Percentiles rank a stretch among this genome's conserved stretches.
phyloP scores from a whole-genome alignment of 2,329 filamentous ascomycete genomes.

The Aspergillus fischeri region DNA sequence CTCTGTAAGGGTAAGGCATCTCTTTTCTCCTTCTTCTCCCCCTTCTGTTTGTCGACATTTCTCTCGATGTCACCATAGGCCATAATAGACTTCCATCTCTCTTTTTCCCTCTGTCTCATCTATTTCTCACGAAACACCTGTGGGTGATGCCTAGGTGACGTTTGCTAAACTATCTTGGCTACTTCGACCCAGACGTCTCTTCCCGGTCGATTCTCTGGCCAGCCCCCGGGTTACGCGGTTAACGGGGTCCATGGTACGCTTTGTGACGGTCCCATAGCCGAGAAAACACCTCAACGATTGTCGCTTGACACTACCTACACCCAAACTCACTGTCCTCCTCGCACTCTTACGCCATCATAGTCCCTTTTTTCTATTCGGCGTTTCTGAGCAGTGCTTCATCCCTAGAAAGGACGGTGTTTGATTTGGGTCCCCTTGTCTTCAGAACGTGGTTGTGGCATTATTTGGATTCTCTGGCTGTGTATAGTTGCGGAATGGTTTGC shows the following conservation, averaged over 20 bases:
- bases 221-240: slow-evolving; percentile 16
- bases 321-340: slow-evolving; percentile 5
- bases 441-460: background rate
- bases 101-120: background rate
- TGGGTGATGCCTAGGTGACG: slow-evolving; percentile 16
- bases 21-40: background rate
- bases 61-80: background rate
- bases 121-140: background rate
- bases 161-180: slow-evolving; percentile 2
- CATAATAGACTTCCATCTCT: background rate
- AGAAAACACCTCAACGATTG: slow-evolving; percentile 6
- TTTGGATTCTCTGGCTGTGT: background rate
- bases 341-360: background rate
- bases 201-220: background rate
- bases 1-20: background rate
- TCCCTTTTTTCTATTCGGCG: background rate
- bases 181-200: background rate
- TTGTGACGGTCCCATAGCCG: slow-evolving; percentile 14
- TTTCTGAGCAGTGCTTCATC: background rate
- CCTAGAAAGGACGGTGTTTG: background rate
- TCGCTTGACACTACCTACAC: slow-evolving; percentile 1
- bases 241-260: slow-evolving; percentile 19
- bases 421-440: slow-evolving; percentile 1
- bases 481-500: slow-evolving; percentile 6
- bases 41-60: background rate